phyloP scores from a whole-genome alignment of 768 basidiomycete species.

The Terana coerulea region DNA sequence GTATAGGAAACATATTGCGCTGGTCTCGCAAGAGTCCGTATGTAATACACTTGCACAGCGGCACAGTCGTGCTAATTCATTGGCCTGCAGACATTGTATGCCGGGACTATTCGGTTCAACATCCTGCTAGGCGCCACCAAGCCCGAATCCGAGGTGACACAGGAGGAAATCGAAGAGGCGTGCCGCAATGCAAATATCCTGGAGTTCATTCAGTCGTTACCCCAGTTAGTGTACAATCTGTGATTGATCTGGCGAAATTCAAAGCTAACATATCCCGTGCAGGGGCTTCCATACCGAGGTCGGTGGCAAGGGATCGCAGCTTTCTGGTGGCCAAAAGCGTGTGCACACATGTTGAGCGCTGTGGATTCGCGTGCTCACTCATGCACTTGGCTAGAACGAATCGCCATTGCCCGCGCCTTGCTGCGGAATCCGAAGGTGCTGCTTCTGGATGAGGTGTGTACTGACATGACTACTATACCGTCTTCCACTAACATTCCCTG shows the following conservation, averaged over 20 bases:
- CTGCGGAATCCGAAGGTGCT: conserved; percentile 28
- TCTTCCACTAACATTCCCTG: not conserved
- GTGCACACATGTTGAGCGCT: not conserved
- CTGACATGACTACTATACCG: not conserved
- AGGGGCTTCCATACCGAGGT: conserved; percentile 91
- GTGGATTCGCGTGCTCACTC: not conserved
- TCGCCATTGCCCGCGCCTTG: conserved; percentile 30
- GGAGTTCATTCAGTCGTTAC: conserved; percentile 83
- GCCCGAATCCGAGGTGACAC: conserved; percentile 71
- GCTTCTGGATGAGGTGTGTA: conserved; percentile 22
- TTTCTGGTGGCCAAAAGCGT: conserved; percentile 85
- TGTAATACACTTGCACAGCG: not conserved
- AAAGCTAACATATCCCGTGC: conserved; percentile 11
- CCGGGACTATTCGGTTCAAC: conserved; percentile 88
- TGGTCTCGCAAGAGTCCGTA: conserved; percentile 93
- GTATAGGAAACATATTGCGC: conserved; percentile 82
- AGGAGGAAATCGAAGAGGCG: conserved; percentile 80
- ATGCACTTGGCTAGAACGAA: conserved; percentile 31
- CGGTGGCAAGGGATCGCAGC: conserved; percentile 84
- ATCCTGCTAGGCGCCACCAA: conserved; percentile 82
- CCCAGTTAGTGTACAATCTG: conserved; percentile 53
- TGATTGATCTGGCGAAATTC: not conserved
- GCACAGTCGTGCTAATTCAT: no score
- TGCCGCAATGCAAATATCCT: conserved; percentile 90
- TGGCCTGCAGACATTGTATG: conserved; percentile 87